These are phyloP conservation scores for Trametes cinnabarina DNA, from an alignment of 768 basidiomycete genomes.

Conservation along the genomic window DNA sequence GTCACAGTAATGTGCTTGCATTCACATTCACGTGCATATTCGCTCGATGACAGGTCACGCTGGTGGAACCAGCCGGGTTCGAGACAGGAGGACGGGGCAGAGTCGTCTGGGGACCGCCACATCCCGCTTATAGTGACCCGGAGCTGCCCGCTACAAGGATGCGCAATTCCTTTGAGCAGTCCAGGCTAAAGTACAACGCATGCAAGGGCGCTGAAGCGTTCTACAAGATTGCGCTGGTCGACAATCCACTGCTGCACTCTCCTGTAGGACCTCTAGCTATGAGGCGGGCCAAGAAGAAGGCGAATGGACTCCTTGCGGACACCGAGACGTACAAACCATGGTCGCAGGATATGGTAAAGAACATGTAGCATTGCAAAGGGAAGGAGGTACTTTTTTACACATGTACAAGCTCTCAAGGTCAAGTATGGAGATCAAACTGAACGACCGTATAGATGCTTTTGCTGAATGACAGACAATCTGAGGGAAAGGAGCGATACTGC, in stretches of 20 bases:
- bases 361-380: not conserved
- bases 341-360: not conserved
- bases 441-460: too few species aligned
- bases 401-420: too few species aligned
- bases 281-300: not conserved
- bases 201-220: slow-evolving; percentile 3
- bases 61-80: slow-evolving; percentile 14
- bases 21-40: too few species aligned
- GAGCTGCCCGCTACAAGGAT: not conserved
- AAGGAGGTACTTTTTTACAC: not conserved
- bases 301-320: not conserved
- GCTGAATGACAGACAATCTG: too few species aligned
- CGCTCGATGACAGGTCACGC: not conserved
- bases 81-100: not conserved
- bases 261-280: slow-evolving; percentile 6
- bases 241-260: slow-evolving; percentile 2
- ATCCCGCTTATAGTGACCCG: slow-evolving; percentile 14
- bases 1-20: too few species aligned
- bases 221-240: slow-evolving; percentile 5
- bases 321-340: slow-evolving; percentile 3
- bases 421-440: too few species aligned
- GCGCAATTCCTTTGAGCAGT: not conserved
- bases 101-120: not conserved
- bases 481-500: too few species aligned
- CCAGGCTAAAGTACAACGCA: not conserved